These are phyloP conservation scores for Vachellia collinsii DNA, from an alignment of 306 rosid species.

Conservation along the genomic window DNA sequence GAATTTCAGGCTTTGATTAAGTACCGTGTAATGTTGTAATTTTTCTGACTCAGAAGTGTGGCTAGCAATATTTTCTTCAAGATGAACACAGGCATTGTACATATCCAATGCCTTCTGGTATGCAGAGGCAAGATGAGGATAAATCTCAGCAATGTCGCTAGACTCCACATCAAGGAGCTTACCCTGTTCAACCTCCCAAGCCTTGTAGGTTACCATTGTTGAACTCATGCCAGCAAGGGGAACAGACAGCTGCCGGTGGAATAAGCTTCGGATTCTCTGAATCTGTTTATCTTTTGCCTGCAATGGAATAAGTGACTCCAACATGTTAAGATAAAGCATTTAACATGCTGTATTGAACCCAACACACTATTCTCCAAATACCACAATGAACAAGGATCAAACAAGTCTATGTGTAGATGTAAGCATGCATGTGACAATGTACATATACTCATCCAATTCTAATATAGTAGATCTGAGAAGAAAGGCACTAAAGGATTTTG, in stretches of 20 bases:
- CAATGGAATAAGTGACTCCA: constrained; percentile 38
- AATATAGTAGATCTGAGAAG: neutral
- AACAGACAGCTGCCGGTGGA: constrained; percentile 88
- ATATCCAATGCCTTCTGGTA: constrained; percentile 76
- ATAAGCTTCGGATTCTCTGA: constrained; percentile 67
- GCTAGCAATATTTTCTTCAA: constrained; percentile 67
- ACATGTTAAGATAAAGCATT: constrained; percentile 24
- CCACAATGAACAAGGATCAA: neutral
- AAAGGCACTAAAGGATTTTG: neutral
- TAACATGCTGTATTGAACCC: constrained; percentile 21
- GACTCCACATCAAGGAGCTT: constrained; percentile 48
- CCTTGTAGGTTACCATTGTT: constrained; percentile 67
- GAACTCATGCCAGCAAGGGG: constrained; percentile 77
- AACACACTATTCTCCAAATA: constrained; percentile 7
- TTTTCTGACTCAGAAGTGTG: constrained; percentile 66
- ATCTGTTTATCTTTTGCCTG: constrained; percentile 84
- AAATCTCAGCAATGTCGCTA: constrained; percentile 46
- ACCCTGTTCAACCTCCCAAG: constrained; percentile 85
- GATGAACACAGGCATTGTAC: constrained; percentile 66
- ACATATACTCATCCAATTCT: neutral
- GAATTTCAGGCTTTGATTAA: constrained; percentile 16
- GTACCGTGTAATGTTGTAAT: constrained; percentile 72
- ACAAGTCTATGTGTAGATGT: neutral
- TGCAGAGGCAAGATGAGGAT: constrained; percentile 68
- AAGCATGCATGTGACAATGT: neutral